Evolutionary conservation across 2,329 filamentous ascomycete species (phyloP), one percentile per base, ranked within the genome.

Genomic region (Huntiella omanensis): DNA sequence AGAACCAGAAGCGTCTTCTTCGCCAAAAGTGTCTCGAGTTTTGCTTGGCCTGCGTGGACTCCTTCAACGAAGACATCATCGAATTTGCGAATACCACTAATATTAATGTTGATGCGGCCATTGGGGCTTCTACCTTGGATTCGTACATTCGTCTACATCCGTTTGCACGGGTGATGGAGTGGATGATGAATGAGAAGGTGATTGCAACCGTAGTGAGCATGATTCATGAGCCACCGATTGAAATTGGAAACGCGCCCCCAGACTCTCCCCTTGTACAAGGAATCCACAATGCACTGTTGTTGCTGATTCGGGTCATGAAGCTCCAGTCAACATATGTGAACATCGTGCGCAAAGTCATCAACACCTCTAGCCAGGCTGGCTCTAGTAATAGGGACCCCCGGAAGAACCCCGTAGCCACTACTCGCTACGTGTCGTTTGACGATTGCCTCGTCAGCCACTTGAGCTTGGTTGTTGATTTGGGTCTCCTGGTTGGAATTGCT

Each of bases 141-240:
- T 71, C 73, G 4, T 99, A 98, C 58, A 77, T 91, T 49, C 75
- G 77, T 17, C 71, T 94, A 45, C 92, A 98, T 62, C 88, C 92
- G 0, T 98, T 96, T 56, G 78, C 83, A 3, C 77, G 92, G 49
- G 80, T 93, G 12, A 95, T 96, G 83, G 91, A 98, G 58, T 96
- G 91, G 86, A 75, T 98, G 62, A 94, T 93, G 61, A 95, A 93
- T 57, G 84, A 92, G 56, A 84, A 81, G 52, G 83, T 95, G 16
- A 75, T 93, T 55, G 74, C 73, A 52, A 75, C 80, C 11, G 64
- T 98, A 2, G 88, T 95, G 60, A 70, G 75, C 48, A 75, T 81
- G 8, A 75, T 91, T 28, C 82, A 88, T 53, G 80, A 92, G 58
- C 75, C 88, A 53, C 64, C 80, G 12, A 67, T 71, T 5, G 77